Percentiles rank a stretch among this genome's conserved stretches.
Conservation (phyloP, 768 basidiomycete genomes). For the Rhodotorula babjevae region DNA sequence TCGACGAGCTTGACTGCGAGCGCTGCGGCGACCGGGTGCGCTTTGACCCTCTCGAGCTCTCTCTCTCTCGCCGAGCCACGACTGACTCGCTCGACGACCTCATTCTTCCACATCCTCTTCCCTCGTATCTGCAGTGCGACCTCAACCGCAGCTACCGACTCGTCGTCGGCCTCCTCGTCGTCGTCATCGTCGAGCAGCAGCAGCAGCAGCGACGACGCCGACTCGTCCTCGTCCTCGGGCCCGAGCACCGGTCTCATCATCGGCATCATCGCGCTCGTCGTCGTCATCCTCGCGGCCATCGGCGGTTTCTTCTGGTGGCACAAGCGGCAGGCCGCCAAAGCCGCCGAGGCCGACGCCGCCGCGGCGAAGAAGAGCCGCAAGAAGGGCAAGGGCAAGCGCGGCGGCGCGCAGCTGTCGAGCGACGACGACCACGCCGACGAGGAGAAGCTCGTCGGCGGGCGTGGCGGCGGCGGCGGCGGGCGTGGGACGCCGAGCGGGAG, state of each 20-base stretch:
- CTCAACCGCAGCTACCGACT: too few relatives aligned
- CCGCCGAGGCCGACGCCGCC: not conserved
- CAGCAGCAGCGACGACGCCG: too few relatives aligned
- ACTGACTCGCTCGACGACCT: not conserved
- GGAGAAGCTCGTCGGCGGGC: slow-evolving; percentile 11
- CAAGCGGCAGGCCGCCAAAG: not conserved
- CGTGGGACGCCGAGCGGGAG: not conserved
- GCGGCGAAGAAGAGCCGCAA: not conserved
- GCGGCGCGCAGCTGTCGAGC: not conserved
- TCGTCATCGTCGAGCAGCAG: not conserved
- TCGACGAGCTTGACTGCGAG: too few relatives aligned
- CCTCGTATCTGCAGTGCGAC: not conserved
- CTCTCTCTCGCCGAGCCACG: too few relatives aligned
- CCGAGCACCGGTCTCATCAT: not conserved
- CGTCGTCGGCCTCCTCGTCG: not conserved
- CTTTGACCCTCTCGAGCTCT: not conserved
- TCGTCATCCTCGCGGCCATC: not conserved
- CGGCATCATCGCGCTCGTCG: not conserved
- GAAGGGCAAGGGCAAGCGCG: not conserved
- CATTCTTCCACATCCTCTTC: not conserved
- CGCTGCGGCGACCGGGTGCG: not conserved
- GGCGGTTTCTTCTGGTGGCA: slow-evolving; percentile 4
- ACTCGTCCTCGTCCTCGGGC: not conserved
- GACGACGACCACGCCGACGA: not conserved
- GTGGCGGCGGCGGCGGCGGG: not conserved